These are phyloP conservation scores for Populus hybrid DNA, from an alignment of 441 rosid species.

Conservation along the genomic window DNA sequence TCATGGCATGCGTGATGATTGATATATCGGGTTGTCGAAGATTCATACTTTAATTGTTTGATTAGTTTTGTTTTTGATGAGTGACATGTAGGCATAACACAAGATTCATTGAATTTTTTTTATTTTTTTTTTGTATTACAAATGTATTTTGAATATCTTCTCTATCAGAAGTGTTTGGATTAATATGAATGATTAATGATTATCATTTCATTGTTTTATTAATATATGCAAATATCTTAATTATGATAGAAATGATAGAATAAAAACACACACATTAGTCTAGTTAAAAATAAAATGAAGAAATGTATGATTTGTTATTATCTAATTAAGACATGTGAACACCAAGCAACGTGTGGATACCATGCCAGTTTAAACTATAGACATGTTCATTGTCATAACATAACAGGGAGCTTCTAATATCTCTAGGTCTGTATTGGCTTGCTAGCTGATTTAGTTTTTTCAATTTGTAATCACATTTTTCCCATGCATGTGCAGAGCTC, in stretches of 20 bases:
- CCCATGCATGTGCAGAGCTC: constrained; percentile 60
- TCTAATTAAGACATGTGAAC: not conserved
- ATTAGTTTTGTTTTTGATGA: not conserved
- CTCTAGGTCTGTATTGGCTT: not conserved
- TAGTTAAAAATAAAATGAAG: no score
- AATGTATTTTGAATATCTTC: no score
- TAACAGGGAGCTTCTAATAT: not conserved
- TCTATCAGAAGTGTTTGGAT: no score
- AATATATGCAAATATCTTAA: no score
- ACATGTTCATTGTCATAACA: not conserved
- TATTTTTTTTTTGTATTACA: no score
- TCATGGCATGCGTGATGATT: not conserved
- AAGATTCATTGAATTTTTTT: no score
- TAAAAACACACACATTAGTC: no score
- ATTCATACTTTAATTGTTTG: not conserved
- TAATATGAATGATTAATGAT: no score
- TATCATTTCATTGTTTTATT: no score
- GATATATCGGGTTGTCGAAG: not conserved
- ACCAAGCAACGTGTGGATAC: not conserved
- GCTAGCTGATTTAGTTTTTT: not conserved
- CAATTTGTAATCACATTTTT: not conserved
- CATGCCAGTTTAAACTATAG: not conserved
- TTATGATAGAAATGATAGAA: no score
- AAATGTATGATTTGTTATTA: not conserved
- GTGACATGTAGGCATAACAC: no score